Percentiles rank a stretch among this genome's conserved stretches.
phyloP scores from a whole-genome alignment of 1,139 yeast species.

The Geotrichum candidum region DNA sequence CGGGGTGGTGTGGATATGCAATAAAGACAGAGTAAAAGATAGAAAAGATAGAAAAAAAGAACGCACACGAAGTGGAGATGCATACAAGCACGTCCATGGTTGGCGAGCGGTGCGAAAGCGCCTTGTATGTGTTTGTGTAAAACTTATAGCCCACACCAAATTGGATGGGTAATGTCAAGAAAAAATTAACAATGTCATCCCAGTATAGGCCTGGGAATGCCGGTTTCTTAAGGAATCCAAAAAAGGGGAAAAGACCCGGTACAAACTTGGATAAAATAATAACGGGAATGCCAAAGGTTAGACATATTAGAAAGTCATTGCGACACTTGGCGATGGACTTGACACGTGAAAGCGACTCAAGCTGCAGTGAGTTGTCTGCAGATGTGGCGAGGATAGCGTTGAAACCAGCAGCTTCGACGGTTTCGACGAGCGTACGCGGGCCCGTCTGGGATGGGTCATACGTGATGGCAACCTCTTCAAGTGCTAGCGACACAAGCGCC shows the following conservation, averaged over 20 bases:
- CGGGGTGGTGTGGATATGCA: constrained; percentile 44
- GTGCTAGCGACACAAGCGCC: constrained; percentile 39
- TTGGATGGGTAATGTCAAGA: constrained; percentile 62
- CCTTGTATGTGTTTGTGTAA: constrained; percentile 55
- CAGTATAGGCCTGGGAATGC: constrained; percentile 35
- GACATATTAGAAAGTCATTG: constrained; percentile 46
- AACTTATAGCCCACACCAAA: constrained; percentile 61
- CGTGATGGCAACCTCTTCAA: constrained; percentile 42
- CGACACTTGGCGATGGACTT: constrained; percentile 73
- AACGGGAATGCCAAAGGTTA: constrained; percentile 58
- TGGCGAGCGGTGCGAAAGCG: constrained; percentile 70
- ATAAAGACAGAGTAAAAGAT: constrained; percentile 41
- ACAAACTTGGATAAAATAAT: constrained; percentile 50
- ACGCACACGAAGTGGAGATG: constrained; percentile 76
- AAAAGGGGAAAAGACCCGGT: constrained; percentile 29
- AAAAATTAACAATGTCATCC: constrained; percentile 54
- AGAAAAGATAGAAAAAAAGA: constrained; percentile 61
- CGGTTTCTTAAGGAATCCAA: constrained; percentile 26
- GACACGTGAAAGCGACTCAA: constrained; percentile 59
- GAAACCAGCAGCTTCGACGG: constrained; percentile 45
- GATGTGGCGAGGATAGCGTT: constrained; percentile 41
- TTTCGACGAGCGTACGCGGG: constrained; percentile 49
- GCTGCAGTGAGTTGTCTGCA: constrained; percentile 54
- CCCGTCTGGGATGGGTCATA: constrained; percentile 48
- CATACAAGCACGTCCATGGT: constrained; percentile 93